A percentile compares a stretch with the other conserved stretches of the same genome.
Evolutionary conservation across 2,329 filamentous ascomycete species (phyloP).

Genomic region (Penicillium sp.): DNA sequence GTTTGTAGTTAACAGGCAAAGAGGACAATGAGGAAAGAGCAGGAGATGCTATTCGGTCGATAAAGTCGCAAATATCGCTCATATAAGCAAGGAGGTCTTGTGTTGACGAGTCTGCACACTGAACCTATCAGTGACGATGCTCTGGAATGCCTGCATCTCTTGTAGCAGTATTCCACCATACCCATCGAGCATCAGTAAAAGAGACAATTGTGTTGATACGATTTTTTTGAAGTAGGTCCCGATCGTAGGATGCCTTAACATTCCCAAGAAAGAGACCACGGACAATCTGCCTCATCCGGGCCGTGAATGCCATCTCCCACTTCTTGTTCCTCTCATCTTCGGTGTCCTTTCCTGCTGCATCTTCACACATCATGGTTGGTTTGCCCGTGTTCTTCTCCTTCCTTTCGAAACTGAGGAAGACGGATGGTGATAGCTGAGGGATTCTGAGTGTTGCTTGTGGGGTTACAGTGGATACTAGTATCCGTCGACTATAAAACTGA

Average conservation of each 20-base stretch:
- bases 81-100: constrained; percentile 29
- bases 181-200: constrained; percentile 22
- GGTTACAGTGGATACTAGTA: too few relatives aligned
- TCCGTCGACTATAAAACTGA: too few relatives aligned
- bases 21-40: constrained; percentile 11
- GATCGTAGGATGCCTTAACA: constrained; percentile 18
- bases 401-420: too few relatives aligned
- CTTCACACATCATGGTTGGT: too few relatives aligned
- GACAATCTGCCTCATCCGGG: constrained; percentile 25
- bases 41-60: constrained; percentile 23
- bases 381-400: too few relatives aligned
- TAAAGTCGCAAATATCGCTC: constrained; percentile 27
- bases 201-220: constrained; percentile 25
- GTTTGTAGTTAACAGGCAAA: constrained; percentile 11
- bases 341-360: too few relatives aligned
- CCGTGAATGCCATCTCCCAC: constrained; percentile 17
- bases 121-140: constrained; percentile 24
- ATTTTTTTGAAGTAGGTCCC: constrained; percentile 22
- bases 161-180: constrained; percentile 19
- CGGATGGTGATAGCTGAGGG: too few relatives aligned
- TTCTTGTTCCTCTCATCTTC: too few relatives aligned
- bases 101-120: constrained; percentile 29
- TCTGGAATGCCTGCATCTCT: constrained; percentile 20
- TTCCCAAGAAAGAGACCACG: constrained; percentile 26
- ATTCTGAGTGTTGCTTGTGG: too few relatives aligned